Percentiles rank a stretch among this genome's conserved stretches.
phyloP scores from a whole-genome alignment of 805 yeast genomes.

The Candida ovalis region DNA sequence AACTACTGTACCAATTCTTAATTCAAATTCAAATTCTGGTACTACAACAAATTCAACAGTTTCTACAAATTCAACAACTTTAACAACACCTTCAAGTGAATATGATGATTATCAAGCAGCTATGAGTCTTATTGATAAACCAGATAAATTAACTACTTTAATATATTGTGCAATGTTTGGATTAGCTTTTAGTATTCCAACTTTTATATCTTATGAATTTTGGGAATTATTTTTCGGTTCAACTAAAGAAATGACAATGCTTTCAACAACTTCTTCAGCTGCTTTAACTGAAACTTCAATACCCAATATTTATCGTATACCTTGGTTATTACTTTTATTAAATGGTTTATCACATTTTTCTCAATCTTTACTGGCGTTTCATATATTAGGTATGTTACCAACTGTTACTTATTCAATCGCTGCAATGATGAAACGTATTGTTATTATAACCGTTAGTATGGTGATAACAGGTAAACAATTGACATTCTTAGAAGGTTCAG shows the following conservation, averaged over 20 bases:
- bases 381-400: conserved; percentile 73
- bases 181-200: conserved; percentile 62
- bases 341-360: conserved; percentile 76
- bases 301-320: conserved; percentile 30
- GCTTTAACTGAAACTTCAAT: conserved; percentile 13
- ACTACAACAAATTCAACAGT: background rate
- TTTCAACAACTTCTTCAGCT: background rate
- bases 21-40: background rate
- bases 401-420: conserved; percentile 87
- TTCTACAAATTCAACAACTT: background rate
- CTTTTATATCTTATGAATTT: conserved; percentile 66
- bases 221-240: conserved; percentile 22
- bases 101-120: background rate
- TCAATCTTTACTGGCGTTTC: conserved; percentile 79
- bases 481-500: conserved; percentile 44
- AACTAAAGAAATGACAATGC: background rate
- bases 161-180: conserved; percentile 78
- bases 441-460: conserved; percentile 76
- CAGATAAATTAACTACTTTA: conserved; percentile 78
- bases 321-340: conserved; percentile 46
- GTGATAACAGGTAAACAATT: conserved; percentile 50
- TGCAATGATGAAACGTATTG: conserved; percentile 82
- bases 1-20: background rate
- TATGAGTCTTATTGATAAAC: conserved; percentile 34
- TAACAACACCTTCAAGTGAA: background rate